These are phyloP conservation scores for Coniochaeta prunicola DNA, from an alignment of 2,329 filamentous ascomycete species.

Conservation along the genomic window DNA sequence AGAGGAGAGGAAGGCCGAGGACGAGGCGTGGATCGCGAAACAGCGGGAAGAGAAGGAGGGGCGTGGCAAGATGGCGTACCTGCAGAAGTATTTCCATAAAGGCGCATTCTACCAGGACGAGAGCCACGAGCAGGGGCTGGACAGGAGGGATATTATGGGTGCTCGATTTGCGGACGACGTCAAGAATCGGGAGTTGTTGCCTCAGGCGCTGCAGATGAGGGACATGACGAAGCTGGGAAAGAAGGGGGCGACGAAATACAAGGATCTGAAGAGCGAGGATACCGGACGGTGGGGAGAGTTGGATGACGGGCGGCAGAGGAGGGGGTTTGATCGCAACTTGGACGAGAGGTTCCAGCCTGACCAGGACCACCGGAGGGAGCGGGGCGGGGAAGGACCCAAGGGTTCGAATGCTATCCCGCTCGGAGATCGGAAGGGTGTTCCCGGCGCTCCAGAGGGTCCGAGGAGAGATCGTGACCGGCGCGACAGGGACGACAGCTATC, in stretches of 20 bases:
- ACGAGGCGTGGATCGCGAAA: conserved; percentile 65
- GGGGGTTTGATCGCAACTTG: conserved; percentile 29
- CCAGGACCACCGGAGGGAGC: conserved; percentile 24
- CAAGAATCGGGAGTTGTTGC: conserved; percentile 71
- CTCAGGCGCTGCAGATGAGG: conserved; percentile 84
- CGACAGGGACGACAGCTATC: conserved; percentile 21
- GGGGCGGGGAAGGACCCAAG: conserved; percentile 39
- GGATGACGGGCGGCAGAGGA: conserved; percentile 37
- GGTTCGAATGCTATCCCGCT: conserved; percentile 67
- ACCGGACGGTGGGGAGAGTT: conserved; percentile 78
- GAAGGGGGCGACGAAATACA: conserved; percentile 87
- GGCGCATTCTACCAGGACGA: conserved; percentile 92
- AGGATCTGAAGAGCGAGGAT: conserved; percentile 81
- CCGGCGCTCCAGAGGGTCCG: conserved; percentile 25
- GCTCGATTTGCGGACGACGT: conserved; percentile 77
- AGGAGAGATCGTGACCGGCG: conserved; percentile 30
- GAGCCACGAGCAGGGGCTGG: conserved; percentile 64
- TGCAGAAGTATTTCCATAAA: conserved; percentile 97
- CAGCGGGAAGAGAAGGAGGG: conserved; percentile 75
- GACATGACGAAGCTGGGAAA: conserved; percentile 92
- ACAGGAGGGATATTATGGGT: conserved; percentile 80
- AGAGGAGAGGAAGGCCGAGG: conserved; percentile 80
- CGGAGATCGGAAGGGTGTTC: conserved; percentile 45
- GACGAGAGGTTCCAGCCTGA: conserved; percentile 67
- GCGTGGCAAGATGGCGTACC: conserved; percentile 76